phyloP scores from a whole-genome alignment of 2,329 filamentous ascomycete genomes.

The Thermochaetoides dissita region DNA sequence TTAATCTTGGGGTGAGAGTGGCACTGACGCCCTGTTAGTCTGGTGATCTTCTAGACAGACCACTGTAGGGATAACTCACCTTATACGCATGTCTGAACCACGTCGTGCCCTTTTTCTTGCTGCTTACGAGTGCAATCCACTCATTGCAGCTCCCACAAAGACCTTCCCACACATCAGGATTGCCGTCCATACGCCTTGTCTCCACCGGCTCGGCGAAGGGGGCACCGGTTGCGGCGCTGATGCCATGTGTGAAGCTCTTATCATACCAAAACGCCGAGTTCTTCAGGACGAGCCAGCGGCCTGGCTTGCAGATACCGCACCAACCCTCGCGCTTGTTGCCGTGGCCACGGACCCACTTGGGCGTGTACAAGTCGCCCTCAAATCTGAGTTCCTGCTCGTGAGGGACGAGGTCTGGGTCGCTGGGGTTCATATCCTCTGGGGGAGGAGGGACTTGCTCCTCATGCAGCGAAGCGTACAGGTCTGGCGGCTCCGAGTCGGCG shows the following conservation, averaged over 20 bases:
- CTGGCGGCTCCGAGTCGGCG: conserved; percentile 60
- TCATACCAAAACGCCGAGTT: conserved; percentile 91
- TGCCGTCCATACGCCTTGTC: conserved; percentile 63
- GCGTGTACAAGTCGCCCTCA: conserved; percentile 69
- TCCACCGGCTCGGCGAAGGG: conserved; percentile 66
- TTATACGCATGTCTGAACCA: conserved; percentile 88
- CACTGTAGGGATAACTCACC: conserved; percentile 30
- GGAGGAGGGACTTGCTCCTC: conserved; percentile 63
- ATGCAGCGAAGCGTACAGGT: conserved; percentile 60
- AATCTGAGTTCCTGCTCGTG: conserved; percentile 71
- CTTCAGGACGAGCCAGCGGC: conserved; percentile 74
- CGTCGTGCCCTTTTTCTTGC: conserved; percentile 83
- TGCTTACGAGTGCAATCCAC: conserved; percentile 70
- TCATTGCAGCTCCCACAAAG: conserved; percentile 66
- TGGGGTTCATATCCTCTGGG: conserved; percentile 68
- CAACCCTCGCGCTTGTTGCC: conserved; percentile 81
- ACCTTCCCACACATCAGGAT: conserved; percentile 70
- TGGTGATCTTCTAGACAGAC: neutral
- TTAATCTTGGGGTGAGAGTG: conserved; percentile 60
- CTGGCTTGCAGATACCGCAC: conserved; percentile 79
- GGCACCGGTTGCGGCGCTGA: conserved; percentile 66
- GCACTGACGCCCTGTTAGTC: conserved; percentile 32
- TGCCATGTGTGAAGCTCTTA: conserved; percentile 78
- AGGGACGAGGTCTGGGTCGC: conserved; percentile 59
- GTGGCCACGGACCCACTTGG: conserved; percentile 70